Base-by-base conservation (phyloP, 768 basidiomycete species). In the Amyloporia xantha region DNA sequence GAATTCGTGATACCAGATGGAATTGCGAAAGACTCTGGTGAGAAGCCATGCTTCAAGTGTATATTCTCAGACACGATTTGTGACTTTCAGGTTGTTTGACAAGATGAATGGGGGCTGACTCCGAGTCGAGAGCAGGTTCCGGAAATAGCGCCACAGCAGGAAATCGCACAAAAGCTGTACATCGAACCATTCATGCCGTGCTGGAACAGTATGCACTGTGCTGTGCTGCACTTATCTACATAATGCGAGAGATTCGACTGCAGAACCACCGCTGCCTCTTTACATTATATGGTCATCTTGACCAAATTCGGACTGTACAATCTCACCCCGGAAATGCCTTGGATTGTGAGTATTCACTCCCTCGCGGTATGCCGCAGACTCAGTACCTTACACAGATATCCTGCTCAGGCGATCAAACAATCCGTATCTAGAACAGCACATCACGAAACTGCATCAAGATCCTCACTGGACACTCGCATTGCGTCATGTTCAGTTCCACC, bases 311-410 rank as follows among this genome's bases (percentile, higher is more conserved):
- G 39, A 93, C 93, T 3, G 93, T 96, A 50, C 93, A 93, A 63
- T 98, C 97, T 66, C 95, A 98, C 67, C 93, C 95, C 60, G 94
- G 94, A 96, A 67, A 96, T 96, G 86, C 95, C 95, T 9, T 99
- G 95, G 95, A 97, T 98, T 66, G 92, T 96, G 66, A 72, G 91
- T 74, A 46, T 20, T 28, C 23, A 21, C 38, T n/a, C 1, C 21
- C 23, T 5, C 17, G 9, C 21, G 17, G 2, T 17, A n/a, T 60
- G 21, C 11, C 11, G 10, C 15, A 30, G 28, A 40, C 19, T 25
- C 7, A 20, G 21, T 57, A 21, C 11, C 3, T 9, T 13, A 30
- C 21, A 1, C 55, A 91, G 89, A 71, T 95, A 53, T 95, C 92
- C 7, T 75, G 79, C 46, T 91, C 91, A 17, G 96, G 98, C 63